Evolutionary conservation across 345 rosid species (phyloP).

Genomic region (Moricandia moricandioides): DNA sequence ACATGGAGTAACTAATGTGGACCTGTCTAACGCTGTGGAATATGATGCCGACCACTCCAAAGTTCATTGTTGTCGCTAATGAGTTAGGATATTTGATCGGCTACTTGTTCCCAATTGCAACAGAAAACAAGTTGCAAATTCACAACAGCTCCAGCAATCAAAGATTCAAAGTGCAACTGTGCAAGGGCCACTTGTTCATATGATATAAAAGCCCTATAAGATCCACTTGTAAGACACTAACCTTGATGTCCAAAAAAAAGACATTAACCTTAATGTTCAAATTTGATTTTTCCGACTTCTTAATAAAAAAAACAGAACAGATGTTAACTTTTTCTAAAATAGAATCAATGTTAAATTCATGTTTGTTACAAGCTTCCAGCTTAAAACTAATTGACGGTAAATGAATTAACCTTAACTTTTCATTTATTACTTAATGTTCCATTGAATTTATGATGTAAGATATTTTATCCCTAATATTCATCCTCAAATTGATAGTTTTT

Average conservation of each 20-base stretch:
- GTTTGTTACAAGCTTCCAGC: no score
- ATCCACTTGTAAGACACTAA: slow-evolving; percentile 1
- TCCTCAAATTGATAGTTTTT: no score
- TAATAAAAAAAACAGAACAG: no score
- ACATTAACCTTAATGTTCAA: background rate
- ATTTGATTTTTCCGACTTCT: background rate
- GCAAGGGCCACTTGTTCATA: slow-evolving; percentile 5
- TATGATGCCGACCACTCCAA: slow-evolving; percentile 4
- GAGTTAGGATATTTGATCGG: background rate
- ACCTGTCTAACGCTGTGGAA: background rate
- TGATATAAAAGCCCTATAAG: background rate
- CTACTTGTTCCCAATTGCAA: slow-evolving; percentile 10
- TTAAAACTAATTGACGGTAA: no score
- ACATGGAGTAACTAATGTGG: background rate
- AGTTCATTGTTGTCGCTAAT: background rate
- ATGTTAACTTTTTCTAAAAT: background rate
- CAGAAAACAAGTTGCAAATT: slow-evolving; percentile 18
- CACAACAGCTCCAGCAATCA: background rate
- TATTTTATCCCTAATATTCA: no score
- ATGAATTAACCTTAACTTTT: no score
- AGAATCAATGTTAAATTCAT: no score
- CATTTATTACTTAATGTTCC: no score
- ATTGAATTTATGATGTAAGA: no score
- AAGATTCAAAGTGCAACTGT: slow-evolving; percentile 22
- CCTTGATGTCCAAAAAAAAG: no score